These are phyloP conservation scores for Salix udensis DNA, from an alignment of 345 rosid genomes.

Conservation along the genomic window DNA sequence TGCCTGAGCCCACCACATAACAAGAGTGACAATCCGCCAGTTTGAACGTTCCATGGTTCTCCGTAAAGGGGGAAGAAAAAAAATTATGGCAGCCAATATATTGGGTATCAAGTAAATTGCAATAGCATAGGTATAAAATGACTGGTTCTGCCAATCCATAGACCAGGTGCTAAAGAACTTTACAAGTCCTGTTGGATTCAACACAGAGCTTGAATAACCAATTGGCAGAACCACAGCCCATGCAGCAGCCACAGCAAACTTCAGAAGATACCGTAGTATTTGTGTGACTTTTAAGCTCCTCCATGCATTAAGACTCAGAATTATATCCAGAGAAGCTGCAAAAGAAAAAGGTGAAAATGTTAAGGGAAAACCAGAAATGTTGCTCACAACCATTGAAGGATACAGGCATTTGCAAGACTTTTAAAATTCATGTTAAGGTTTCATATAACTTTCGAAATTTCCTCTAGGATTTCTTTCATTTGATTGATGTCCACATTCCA, in stretches of 20 bases:
- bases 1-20: constrained; percentile 99
- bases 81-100: constrained; percentile 60
- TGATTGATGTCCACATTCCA: constrained; percentile 9
- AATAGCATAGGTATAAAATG: constrained; percentile 66
- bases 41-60: constrained; percentile 85
- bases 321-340: constrained; percentile 75
- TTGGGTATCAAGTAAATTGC: constrained; percentile 80
- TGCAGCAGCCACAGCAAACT: constrained; percentile 66
- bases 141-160: constrained; percentile 55
- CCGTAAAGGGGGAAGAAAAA: constrained; percentile 72
- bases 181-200: constrained; percentile 70
- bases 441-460: constrained; percentile 6
- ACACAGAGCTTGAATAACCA: constrained; percentile 66
- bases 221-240: constrained; percentile 86
- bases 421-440: not conserved
- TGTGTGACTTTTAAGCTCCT: constrained; percentile 69
- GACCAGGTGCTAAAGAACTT: constrained; percentile 64
- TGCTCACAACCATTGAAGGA: constrained; percentile 3
- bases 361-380: constrained; percentile 1
- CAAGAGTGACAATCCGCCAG: constrained; percentile 57
- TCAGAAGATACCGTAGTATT: constrained; percentile 70
- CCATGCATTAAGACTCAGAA: constrained; percentile 88
- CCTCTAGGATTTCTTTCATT: not conserved
- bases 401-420: constrained; percentile 4
- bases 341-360: not conserved